Evolutionary conservation across 2,329 filamentous ascomycete genomes (phyloP), one percentile per base, ranked within the genome.

Genomic region (Aspergillus texensis): DNA sequence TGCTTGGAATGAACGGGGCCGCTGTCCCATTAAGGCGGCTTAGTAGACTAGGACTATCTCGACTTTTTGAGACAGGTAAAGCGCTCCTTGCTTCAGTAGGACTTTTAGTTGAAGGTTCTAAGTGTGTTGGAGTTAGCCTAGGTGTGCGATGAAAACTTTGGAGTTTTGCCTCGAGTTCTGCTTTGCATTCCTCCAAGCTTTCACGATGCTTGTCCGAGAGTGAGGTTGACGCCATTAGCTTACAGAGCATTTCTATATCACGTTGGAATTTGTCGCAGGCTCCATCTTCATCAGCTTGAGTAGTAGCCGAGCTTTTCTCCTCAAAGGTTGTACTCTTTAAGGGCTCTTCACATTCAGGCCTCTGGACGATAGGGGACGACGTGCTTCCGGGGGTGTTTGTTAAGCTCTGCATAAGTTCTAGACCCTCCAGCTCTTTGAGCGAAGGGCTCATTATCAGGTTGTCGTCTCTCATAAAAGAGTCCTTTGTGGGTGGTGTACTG

Each of bases 241-340:
- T 55, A 39, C 67, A 71, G 6, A 74, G 64, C 3, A 68, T 30
- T 9, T 68, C 65, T n/a, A 74, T 65, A 24, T 67, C 63, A 12
- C 61, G 60, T 19, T 65, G 59, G 50, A 64, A 67, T 14, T 46
- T 36, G 24, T 54, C 30, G 41, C 34, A 39, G 9, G 45, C 11
- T 26, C 12, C 45, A 26, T 48, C 45, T 48, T 28, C 21, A 26
- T 26, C 3, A 3, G 45, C 45, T 6, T 48, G 45, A 14, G 24
- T 9, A 2, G 8, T 46, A 6, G 48, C 48, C n/a, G 28, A n/a
- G 48, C 16, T 19, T 8, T 12, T 21, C 12, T 12, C 28, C 9
- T 34, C 21, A 10, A 19, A 52, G 6, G 45, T 43, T 14, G 32
- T 34, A 39, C 55, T 46, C 19, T 24, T 54, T 8, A 46, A 28